Evolutionary conservation across 495 filamentous ascomycete genomes (phyloP).

Genomic region (Xanthoparmelia taractica): DNA sequence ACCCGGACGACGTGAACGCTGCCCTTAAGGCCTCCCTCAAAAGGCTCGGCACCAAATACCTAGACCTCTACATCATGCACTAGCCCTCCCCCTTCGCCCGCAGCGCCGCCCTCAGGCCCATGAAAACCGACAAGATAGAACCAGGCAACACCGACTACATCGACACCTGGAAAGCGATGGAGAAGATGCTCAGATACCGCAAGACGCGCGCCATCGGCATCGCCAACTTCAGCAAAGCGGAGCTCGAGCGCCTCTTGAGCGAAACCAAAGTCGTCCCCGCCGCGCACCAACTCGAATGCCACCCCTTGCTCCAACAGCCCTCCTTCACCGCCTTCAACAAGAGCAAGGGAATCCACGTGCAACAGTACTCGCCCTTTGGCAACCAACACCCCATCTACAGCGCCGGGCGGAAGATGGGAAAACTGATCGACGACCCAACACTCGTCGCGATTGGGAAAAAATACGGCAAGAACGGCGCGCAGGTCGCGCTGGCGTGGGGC

Average conservation of each 20-base stretch:
- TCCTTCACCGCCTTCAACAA: conserved; percentile 46
- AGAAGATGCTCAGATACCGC: conserved; percentile 47
- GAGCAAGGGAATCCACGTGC: conserved; percentile 49
- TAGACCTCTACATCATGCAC: conserved; percentile 67
- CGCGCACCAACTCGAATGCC: conserved; percentile 57
- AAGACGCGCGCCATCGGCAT: conserved; percentile 63
- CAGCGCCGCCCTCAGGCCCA: conserved; percentile 32
- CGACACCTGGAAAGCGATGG: conserved; percentile 60
- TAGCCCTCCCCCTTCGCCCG: conserved; percentile 50
- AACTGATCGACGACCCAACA: conserved; percentile 54
- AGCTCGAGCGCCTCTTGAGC: conserved; percentile 60
- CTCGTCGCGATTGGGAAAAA: conserved; percentile 54
- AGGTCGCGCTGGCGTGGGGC: conserved; percentile 61
- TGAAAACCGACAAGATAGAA: conserved; percentile 38
- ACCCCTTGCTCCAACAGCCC: conserved; percentile 52
- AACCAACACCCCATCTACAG: conserved; percentile 62
- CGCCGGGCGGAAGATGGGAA: conserved; percentile 39
- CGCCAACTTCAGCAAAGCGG: conserved; percentile 64
- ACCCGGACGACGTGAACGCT: conserved; percentile 50
- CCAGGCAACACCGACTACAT: conserved; percentile 42
- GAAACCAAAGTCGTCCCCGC: conserved; percentile 53
- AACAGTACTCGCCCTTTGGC: conserved; percentile 61
- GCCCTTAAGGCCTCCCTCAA: conserved; percentile 54
- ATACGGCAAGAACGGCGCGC: conserved; percentile 53
- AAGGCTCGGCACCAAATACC: conserved; percentile 55